A percentile compares a stretch with the other conserved stretches of the same genome.
Conservation (phyloP, 768 basidiomycete species). For the Russula olivacea region DNA sequence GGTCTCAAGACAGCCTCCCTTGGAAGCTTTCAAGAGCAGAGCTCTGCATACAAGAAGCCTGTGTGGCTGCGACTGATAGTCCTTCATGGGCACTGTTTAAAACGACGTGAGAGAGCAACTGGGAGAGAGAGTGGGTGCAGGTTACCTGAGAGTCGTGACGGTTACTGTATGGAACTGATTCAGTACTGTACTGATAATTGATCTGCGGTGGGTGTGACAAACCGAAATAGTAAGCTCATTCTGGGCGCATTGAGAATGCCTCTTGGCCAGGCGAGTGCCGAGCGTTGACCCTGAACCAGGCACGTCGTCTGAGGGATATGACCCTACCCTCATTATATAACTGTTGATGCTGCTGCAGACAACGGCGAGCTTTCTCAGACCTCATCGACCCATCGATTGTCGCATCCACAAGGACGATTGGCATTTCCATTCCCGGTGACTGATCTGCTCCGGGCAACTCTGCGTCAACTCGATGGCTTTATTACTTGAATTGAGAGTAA, state of each 20-base stretch:
- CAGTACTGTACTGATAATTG: background rate
- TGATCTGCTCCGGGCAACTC: background rate
- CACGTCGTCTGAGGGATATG: too few relatives aligned
- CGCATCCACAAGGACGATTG: background rate
- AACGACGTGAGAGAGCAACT: conserved; percentile 14
- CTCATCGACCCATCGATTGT: background rate
- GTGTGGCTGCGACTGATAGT: conserved; percentile 34
- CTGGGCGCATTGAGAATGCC: too few relatives aligned
- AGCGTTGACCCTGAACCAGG: background rate
- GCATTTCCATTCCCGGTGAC: background rate
- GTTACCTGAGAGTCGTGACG: conserved; percentile 27
- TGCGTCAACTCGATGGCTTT: background rate
- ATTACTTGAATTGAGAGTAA: background rate
- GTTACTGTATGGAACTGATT: background rate
- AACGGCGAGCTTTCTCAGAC: too few relatives aligned
- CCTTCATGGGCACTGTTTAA: conserved; percentile 26
- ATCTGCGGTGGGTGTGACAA: background rate
- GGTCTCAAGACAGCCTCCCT: conserved; percentile 33
- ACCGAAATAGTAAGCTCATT: background rate
- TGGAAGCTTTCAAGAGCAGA: conserved; percentile 39
- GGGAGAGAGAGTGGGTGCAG: conserved; percentile 34
- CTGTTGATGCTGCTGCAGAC: too few relatives aligned
- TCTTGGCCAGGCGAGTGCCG: background rate
- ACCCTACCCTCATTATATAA: too few relatives aligned
- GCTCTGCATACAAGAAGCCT: conserved; percentile 37